These are phyloP conservation scores for Dipteronia dyeriana DNA, from an alignment of 345 rosid species.

Conservation along the genomic window DNA sequence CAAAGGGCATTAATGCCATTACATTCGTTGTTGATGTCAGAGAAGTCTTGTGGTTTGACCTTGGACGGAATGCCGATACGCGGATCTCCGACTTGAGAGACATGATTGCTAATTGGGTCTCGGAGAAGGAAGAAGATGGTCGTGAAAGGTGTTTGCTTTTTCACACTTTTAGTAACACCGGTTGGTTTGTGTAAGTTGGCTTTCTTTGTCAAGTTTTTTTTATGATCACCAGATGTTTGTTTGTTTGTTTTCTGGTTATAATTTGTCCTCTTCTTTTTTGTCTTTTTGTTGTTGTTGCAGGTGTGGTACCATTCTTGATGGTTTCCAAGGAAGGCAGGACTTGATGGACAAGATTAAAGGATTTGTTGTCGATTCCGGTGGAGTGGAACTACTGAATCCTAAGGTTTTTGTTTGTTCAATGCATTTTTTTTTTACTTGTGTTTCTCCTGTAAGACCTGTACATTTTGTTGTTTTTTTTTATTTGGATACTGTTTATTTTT, in stretches of 20 bases:
- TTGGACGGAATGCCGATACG: constrained; percentile 50
- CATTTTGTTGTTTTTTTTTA: too few species aligned
- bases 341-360: constrained; percentile 62
- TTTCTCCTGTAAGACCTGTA: too few species aligned
- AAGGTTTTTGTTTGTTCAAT: constrained; percentile 46
- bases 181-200: constrained; percentile 81
- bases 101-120: constrained; percentile 58
- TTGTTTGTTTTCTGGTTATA: too few species aligned
- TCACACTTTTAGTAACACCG: constrained; percentile 87
- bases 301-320: constrained; percentile 57
- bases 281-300: constrained; percentile 37
- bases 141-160: constrained; percentile 66
- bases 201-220: neutral
- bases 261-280: neutral
- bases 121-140: constrained; percentile 54
- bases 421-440: neutral
- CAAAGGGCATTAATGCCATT: constrained; percentile 64
- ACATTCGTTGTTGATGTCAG: constrained; percentile 58
- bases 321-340: constrained; percentile 44
- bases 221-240: neutral
- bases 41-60: constrained; percentile 59
- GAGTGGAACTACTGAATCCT: constrained; percentile 64
- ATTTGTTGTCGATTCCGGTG: constrained; percentile 77
- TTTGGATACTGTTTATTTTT: too few species aligned
- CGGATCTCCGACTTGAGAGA: constrained; percentile 43